phyloP scores from a whole-genome alignment of 176 grass and related monocot genomes.

The Oryza glaberrima region DNA sequence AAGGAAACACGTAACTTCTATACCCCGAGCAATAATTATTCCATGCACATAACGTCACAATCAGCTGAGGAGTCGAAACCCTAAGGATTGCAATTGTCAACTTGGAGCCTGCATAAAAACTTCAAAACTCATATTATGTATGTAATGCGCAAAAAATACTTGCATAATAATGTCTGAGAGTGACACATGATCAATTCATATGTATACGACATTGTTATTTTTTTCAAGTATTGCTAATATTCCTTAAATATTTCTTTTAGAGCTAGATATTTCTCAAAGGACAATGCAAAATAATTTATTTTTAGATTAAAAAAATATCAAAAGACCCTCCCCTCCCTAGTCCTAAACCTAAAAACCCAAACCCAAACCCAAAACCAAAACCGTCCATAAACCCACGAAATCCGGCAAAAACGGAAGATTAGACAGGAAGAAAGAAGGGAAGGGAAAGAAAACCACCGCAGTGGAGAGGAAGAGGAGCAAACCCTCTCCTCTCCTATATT shows the following conservation, averaged over 20 bases:
- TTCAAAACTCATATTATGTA: too few species aligned
- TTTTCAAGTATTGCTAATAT: too few species aligned
- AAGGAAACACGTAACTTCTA: neutral
- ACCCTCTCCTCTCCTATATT: conserved; percentile 49
- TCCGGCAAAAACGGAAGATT: neutral
- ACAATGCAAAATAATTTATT: neutral
- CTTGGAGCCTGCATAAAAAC: too few species aligned
- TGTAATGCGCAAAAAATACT: neutral
- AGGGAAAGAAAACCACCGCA: neutral
- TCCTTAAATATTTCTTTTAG: too few species aligned
- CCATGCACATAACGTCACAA: too few species aligned
- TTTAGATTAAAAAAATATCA: neutral
- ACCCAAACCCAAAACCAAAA: neutral
- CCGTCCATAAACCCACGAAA: neutral
- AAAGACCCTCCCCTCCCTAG: neutral
- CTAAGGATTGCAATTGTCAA: too few species aligned
- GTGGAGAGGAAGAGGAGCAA: conserved; percentile 22
- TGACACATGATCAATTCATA: too few species aligned
- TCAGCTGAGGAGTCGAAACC: too few species aligned
- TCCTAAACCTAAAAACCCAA: neutral
- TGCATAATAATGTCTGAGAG: neutral
- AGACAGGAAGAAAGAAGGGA: neutral
- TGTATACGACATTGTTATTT: too few species aligned
- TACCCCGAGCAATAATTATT: too few species aligned
- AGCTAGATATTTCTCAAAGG: too few species aligned